phyloP scores from a whole-genome alignment of 2,329 filamentous ascomycete species.

The Epichloe typhina region DNA sequence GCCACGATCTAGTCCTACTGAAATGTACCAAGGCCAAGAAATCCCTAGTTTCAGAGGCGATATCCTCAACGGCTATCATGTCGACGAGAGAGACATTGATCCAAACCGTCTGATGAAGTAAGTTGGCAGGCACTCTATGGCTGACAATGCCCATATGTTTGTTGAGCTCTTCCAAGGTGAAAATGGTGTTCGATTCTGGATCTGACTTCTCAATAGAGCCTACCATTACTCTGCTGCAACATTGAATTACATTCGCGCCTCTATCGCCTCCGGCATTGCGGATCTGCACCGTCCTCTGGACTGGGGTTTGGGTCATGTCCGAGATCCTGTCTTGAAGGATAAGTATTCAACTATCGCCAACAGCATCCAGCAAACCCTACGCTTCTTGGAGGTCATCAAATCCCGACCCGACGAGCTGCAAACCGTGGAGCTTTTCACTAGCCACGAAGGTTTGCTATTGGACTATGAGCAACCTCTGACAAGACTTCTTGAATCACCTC shows the following conservation, averaged over 20 bases:
- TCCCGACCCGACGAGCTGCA: conserved; percentile 73
- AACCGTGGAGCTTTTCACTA: conserved; percentile 89
- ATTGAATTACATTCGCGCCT: conserved; percentile 79
- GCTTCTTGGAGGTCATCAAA: conserved; percentile 89
- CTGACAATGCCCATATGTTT: too few relatives aligned
- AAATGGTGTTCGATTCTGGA: neutral
- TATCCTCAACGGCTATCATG: conserved; percentile 79
- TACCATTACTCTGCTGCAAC: conserved; percentile 96
- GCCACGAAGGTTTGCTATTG: conserved; percentile 84
- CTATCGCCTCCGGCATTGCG: conserved; percentile 76
- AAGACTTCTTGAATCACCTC: conserved; percentile 53
- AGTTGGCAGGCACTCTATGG: conserved; percentile 9
- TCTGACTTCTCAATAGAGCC: conserved; percentile 37
- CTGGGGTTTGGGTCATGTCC: conserved; percentile 88
- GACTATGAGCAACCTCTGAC: conserved; percentile 91
- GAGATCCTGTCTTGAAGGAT: conserved; percentile 66
- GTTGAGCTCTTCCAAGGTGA: neutral
- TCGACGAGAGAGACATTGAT: conserved; percentile 66
- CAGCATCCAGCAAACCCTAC: conserved; percentile 79
- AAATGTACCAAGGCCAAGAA: conserved; percentile 65
- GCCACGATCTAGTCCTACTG: conserved; percentile 77
- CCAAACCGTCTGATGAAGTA: conserved; percentile 67
- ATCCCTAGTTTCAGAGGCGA: conserved; percentile 89
- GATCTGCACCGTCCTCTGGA: conserved; percentile 88
- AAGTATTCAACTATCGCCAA: conserved; percentile 78